Conservation (phyloP, 2,329 filamentous ascomycete genomes). For the Colletotrichum melonis region DNA sequence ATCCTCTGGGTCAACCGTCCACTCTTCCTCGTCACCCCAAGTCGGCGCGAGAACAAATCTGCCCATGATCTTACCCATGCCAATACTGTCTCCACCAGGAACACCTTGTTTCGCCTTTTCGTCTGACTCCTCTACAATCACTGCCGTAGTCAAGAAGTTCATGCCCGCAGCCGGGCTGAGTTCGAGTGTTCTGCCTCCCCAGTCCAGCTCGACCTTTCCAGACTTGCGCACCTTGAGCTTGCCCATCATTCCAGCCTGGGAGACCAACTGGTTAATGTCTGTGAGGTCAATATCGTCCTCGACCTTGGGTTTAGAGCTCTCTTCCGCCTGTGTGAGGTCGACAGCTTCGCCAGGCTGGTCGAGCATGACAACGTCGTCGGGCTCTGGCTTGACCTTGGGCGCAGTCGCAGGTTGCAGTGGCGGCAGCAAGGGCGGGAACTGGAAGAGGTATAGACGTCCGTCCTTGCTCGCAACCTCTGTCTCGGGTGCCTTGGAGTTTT, state of each 20-base stretch:
- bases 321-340: slow-evolving; percentile 52
- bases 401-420: slow-evolving; percentile 55
- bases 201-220: slow-evolving; percentile 71
- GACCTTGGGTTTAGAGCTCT: slow-evolving; percentile 36
- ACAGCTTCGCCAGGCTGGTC: slow-evolving; percentile 49
- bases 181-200: slow-evolving; percentile 68
- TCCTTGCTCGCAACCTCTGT: slow-evolving; percentile 44
- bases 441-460: slow-evolving; percentile 72
- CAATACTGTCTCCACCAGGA: slow-evolving; percentile 63
- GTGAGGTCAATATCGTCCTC: slow-evolving; percentile 43
- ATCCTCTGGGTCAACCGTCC: slow-evolving; percentile 56
- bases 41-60: slow-evolving; percentile 70
- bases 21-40: slow-evolving; percentile 69
- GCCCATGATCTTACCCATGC: slow-evolving; percentile 73
- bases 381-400: slow-evolving; percentile 55
- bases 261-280: slow-evolving; percentile 51
- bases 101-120: slow-evolving; percentile 57
- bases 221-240: slow-evolving; percentile 71
- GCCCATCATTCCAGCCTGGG: slow-evolving; percentile 69
- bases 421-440: slow-evolving; percentile 72
- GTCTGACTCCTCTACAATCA: slow-evolving; percentile 69
- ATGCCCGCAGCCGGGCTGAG: slow-evolving; percentile 63
- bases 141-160: slow-evolving; percentile 68
- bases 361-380: slow-evolving; percentile 51
- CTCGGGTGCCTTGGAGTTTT: slow-evolving; percentile 37